phyloP scores from a whole-genome alignment of 1,139 yeast genomes.

The Spencermartinsiella ligniputridi region DNA sequence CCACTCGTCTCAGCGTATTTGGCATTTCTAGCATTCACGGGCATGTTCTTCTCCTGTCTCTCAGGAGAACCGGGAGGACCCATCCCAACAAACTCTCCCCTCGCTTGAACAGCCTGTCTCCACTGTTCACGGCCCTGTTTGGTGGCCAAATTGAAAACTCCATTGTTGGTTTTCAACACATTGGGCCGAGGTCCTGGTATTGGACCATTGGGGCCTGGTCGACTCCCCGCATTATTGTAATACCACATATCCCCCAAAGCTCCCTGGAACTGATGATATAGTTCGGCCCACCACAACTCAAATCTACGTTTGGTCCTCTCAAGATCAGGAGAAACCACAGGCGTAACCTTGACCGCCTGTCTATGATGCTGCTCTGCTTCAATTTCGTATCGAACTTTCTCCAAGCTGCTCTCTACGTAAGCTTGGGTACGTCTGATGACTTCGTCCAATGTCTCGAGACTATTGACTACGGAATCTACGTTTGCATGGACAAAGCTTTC shows the following conservation, averaged over 20 bases:
- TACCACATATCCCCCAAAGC: not conserved
- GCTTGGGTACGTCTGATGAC: not conserved
- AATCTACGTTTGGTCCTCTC: not conserved
- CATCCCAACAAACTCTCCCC: not conserved
- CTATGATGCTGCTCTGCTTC: not conserved
- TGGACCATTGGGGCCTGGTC: not conserved
- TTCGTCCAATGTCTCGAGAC: not conserved
- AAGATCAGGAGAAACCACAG: not conserved
- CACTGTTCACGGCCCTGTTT: conserved; percentile 26
- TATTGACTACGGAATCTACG: not conserved
- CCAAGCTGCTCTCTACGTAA: not conserved
- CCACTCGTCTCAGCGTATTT: not conserved
- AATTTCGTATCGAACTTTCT: not conserved
- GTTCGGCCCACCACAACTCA: not conserved
- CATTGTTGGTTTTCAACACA: conserved; percentile 34
- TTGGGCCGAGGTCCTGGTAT: not conserved
- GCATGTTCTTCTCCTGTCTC: not conserved
- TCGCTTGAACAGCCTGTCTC: conserved; percentile 14
- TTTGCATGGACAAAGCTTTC: not conserved
- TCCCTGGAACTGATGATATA: not conserved
- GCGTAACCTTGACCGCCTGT: not conserved
- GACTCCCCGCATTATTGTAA: not conserved
- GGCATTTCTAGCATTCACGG: not conserved
- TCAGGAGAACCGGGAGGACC: not conserved
- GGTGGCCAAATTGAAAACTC: conserved; percentile 27